Conservation (phyloP, 1,284 basidiomycete genomes). For the Pascua sp. region DNA sequence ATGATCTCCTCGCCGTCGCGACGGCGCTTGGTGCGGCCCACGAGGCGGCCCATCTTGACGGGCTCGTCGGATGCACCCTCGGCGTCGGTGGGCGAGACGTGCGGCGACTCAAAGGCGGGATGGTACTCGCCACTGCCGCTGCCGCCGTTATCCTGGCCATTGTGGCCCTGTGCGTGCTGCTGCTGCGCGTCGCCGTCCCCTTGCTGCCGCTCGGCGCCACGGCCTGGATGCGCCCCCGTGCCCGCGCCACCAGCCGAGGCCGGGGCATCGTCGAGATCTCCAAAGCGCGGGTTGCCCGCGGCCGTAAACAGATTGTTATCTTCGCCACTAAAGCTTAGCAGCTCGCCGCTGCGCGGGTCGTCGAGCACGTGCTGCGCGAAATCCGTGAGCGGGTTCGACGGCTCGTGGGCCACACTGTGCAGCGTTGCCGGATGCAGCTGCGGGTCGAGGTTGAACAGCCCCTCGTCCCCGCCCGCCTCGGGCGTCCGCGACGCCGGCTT, state of each 20-base stretch:
- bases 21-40: conserved; percentile 61
- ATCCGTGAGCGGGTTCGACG: conserved; percentile 20
- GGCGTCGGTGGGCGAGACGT: no score
- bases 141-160: no score
- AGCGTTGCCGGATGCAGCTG: conserved; percentile 19
- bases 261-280: neutral
- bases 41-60: conserved; percentile 82
- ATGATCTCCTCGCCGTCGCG: conserved; percentile 19
- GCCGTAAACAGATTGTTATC: conserved; percentile 15
- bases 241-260: neutral
- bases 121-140: no score
- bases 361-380: conserved; percentile 29
- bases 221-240: neutral
- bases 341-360: conserved; percentile 4
- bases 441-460: conserved; percentile 23
- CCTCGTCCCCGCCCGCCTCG: conserved; percentile 6
- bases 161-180: neutral
- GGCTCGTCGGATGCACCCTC: conserved; percentile 70
- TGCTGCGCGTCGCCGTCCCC: conserved; percentile 2
- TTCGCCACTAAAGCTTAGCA: conserved; percentile 14
- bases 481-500: neutral
- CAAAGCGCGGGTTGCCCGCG: conserved; percentile 16
- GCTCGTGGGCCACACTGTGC: conserved; percentile 12
- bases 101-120: no score
- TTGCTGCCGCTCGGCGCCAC: neutral